Percentiles rank a stretch among this genome's conserved stretches.
Evolutionary conservation across 1,139 yeast genomes (phyloP).

Genomic region (Geotrichum reessii): DNA sequence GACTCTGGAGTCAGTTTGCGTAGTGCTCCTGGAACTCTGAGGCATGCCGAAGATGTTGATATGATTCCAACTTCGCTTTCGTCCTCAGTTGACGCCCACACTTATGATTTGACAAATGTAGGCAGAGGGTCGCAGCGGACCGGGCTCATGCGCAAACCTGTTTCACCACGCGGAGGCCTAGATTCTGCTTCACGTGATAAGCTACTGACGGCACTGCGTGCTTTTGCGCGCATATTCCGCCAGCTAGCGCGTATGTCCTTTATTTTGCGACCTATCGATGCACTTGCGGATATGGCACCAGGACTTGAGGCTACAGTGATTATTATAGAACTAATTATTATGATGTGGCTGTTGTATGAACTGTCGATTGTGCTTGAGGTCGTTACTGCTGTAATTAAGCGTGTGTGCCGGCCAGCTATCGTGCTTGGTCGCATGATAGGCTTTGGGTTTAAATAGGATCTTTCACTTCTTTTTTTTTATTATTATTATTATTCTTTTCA

Average conservation of each 20-base stretch:
- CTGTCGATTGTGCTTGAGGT: slow-evolving; percentile 32
- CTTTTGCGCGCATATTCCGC: slow-evolving; percentile 25
- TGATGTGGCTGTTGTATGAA: slow-evolving; percentile 33
- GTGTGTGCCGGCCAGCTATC: slow-evolving; percentile 33
- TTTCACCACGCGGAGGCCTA: neutral
- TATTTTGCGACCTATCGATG: slow-evolving; percentile 30
- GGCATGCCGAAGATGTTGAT: neutral
- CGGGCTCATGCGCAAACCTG: neutral
- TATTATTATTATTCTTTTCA: neutral
- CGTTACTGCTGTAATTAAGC: slow-evolving; percentile 29
- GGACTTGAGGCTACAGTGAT: slow-evolving; percentile 28
- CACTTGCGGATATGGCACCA: slow-evolving; percentile 30
- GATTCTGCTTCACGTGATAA: neutral
- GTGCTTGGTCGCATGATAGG: slow-evolving; percentile 25
- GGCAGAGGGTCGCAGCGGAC: neutral
- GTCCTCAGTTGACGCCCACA: slow-evolving; percentile 4
- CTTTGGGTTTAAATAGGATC: slow-evolving; percentile 6
- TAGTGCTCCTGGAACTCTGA: neutral
- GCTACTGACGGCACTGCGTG: neutral
- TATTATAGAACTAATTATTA: slow-evolving; percentile 30
- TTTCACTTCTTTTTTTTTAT: neutral
- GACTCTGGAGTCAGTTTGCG: neutral
- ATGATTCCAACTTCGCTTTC: slow-evolving; percentile 9
- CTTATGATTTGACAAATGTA: neutral
- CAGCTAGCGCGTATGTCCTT: slow-evolving; percentile 27